Conservation (phyloP, 768 basidiomycete genomes). For the Mycena latifolia region DNA sequence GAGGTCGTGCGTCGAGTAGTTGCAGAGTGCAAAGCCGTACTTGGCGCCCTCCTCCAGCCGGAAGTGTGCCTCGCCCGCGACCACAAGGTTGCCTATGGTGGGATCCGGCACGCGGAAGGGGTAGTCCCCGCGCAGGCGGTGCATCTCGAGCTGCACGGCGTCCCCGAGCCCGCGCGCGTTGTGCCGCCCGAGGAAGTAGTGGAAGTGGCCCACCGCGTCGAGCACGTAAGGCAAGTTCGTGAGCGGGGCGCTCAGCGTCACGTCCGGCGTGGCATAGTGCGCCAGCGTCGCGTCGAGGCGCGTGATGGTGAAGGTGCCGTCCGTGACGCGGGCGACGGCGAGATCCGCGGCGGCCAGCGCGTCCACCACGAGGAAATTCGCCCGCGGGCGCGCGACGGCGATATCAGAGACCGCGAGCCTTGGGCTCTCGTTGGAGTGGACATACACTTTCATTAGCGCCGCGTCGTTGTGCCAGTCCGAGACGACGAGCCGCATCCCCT, state of each 20-base stretch:
- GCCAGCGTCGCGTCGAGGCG: conserved; percentile 23
- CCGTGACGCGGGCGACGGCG: conserved; percentile 3
- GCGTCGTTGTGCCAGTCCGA: conserved; percentile 31
- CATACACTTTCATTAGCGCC: conserved; percentile 27
- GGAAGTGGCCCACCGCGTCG: conserved; percentile 30
- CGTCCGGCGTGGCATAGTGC: conserved; percentile 8
- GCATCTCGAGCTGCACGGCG: conserved; percentile 29
- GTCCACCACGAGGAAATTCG: conserved; percentile 25
- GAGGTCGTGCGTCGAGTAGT: conserved; percentile 27
- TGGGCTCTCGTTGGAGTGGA: conserved; percentile 1
- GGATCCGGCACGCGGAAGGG: conserved; percentile 25
- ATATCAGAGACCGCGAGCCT: conserved; percentile 18
- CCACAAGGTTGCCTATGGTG: conserved; percentile 23
- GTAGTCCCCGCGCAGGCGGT: conserved; percentile 16
- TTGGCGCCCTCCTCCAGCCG: conserved; percentile 13
- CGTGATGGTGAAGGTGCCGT: conserved; percentile 2
- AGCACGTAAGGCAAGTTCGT: conserved; percentile 15
- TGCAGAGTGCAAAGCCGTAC: conserved; percentile 34
- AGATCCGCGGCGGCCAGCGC: conserved; percentile 22
- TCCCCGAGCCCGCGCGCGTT: neutral
- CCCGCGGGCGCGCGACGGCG: neutral
- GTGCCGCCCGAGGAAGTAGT: conserved; percentile 27
- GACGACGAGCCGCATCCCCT: conserved; percentile 14
- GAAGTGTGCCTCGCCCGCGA: conserved; percentile 17
- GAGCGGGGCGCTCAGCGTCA: neutral